These are phyloP conservation scores for Tetrastigma voinierianum DNA, from an alignment of 164 flowering plant species.

Conservation along the genomic window DNA sequence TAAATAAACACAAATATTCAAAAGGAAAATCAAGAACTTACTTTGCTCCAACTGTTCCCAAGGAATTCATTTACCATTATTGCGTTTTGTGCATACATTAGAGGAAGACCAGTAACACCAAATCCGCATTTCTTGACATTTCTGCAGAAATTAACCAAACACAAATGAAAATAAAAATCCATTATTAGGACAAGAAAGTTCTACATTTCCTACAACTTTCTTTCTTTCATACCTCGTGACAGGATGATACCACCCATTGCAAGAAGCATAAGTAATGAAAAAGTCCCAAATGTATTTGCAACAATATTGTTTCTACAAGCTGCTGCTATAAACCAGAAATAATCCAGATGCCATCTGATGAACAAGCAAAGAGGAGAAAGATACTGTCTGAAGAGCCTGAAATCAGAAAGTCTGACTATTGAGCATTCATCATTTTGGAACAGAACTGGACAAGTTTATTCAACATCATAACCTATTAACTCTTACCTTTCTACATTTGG, in stretches of 20 bases:
- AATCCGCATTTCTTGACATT: slow-evolving; percentile 42
- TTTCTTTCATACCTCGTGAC: slow-evolving; percentile 31
- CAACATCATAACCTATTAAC: no score
- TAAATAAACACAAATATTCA: neutral
- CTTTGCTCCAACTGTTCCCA: slow-evolving; percentile 40
- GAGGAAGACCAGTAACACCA: slow-evolving; percentile 51
- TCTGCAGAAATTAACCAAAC: slow-evolving; percentile 11
- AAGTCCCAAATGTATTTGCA: slow-evolving; percentile 47
- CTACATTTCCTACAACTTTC: no score
- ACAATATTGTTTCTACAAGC: slow-evolving; percentile 47
- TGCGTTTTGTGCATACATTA: slow-evolving; percentile 48
- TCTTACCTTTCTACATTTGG: slow-evolving; percentile 45
- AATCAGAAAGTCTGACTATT: neutral
- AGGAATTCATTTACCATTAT: slow-evolving; percentile 41
- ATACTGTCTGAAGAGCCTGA: slow-evolving; percentile 48
- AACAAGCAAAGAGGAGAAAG: slow-evolving; percentile 35
- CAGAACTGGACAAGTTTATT: no score
- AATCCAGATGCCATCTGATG: slow-evolving; percentile 45
- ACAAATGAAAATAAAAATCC: no score
- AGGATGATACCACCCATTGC: slow-evolving; percentile 49
- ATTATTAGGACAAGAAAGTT: no score
- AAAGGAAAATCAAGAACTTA: slow-evolving; percentile 5
- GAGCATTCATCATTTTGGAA: no score
- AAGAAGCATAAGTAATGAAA: slow-evolving; percentile 31
- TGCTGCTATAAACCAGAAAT: slow-evolving; percentile 39